Percentiles rank a stretch among this genome's conserved stretches.
phyloP scores from a whole-genome alignment of 805 yeast species.

The Wickerhamiella azyma region DNA sequence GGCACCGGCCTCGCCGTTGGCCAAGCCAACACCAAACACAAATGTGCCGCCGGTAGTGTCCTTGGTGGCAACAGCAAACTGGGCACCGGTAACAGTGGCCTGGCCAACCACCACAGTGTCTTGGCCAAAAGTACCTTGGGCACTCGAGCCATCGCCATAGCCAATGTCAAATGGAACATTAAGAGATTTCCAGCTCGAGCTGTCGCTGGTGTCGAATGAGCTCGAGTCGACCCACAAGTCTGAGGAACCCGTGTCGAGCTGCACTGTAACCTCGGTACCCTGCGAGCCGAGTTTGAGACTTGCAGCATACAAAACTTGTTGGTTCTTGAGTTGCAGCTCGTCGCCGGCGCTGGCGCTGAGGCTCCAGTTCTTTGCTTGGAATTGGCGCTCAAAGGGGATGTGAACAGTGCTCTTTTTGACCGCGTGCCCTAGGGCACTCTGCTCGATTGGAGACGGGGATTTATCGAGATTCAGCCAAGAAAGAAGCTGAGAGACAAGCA shows the following conservation, averaged over 20 bases:
- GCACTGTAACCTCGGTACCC: conserved; percentile 36
- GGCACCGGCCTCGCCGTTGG: conserved; percentile 9
- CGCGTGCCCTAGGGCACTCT: neutral
- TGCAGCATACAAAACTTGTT: neutral
- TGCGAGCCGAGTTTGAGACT: conserved; percentile 1
- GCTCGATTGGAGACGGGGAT: neutral
- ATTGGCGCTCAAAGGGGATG: neutral
- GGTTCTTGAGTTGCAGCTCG: conserved; percentile 8
- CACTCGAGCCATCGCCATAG: neutral
- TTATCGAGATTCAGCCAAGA: neutral
- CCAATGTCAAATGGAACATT: neutral
- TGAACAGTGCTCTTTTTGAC: neutral
- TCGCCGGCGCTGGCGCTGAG: neutral
- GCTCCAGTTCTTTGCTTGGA: neutral
- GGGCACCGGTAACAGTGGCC: neutral
- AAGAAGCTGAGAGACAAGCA: neutral
- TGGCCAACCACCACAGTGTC: neutral
- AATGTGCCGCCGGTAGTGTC: neutral
- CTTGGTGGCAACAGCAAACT: neutral
- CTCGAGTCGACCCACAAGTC: conserved; percentile 41
- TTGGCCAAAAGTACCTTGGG: neutral
- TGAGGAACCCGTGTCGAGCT: conserved; percentile 60
- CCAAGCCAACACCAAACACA: conserved; percentile 2
- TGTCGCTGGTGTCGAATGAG: conserved; percentile 20
- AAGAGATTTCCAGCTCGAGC: conserved; percentile 17